phyloP scores from a whole-genome alignment of 768 basidiomycete genomes.

The Psilocybe cubensis region DNA sequence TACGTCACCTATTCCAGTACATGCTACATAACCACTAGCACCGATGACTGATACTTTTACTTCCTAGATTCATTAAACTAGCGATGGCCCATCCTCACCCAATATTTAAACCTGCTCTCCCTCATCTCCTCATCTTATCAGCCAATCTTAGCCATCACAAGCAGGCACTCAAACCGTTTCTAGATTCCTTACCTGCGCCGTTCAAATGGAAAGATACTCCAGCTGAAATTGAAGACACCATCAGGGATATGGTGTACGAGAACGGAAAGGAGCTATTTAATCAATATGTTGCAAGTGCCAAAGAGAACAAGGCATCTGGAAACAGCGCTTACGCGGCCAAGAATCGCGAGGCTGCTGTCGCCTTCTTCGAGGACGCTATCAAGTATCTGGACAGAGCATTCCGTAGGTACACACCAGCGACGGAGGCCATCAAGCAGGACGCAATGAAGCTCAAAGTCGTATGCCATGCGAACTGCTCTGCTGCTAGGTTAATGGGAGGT shows the following conservation, averaged over 20 bases:
- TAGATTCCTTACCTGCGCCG: constrained; percentile 14
- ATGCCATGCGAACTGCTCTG: constrained; percentile 5
- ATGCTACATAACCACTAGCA: not conserved
- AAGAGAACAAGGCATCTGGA: constrained; percentile 4
- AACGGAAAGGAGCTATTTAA: constrained; percentile 7
- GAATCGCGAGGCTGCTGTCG: not conserved
- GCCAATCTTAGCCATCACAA: constrained; percentile 15
- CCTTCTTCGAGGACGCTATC: constrained; percentile 1
- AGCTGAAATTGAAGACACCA: constrained; percentile 4
- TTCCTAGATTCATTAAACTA: constrained; percentile 16
- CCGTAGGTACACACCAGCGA: not conserved
- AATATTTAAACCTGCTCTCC: constrained; percentile 12
- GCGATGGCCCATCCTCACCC: constrained; percentile 17
- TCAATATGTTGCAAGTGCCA: not conserved
- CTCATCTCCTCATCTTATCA: constrained; percentile 11
- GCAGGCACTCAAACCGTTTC: constrained; percentile 16
- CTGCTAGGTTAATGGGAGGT: constrained; percentile 1
- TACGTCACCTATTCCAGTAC: not conserved
- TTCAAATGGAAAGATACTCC: constrained; percentile 17
- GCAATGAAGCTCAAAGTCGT: not conserved
- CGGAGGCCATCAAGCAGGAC: not conserved
- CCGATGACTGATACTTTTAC: not conserved
- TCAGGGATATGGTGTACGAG: constrained; percentile 2
- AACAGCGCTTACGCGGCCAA: not conserved
- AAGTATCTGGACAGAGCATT: constrained; percentile 1